A percentile compares a stretch with the other conserved stretches of the same genome.
Conservation (phyloP, 75 land plant species). For the Larix kaempferi region DNA sequence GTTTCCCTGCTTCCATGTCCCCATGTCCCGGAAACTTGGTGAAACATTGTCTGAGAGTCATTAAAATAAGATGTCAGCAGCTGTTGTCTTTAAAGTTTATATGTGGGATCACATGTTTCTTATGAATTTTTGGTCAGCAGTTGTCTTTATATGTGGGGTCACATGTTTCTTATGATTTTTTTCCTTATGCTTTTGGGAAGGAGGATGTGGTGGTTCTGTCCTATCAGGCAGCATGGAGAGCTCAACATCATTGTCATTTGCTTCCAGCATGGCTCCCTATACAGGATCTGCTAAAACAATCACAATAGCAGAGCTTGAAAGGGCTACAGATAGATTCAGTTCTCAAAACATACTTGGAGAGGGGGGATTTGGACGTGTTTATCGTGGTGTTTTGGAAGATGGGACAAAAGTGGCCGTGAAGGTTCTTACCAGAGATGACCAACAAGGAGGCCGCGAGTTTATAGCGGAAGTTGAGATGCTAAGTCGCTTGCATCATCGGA, state of each 20-base stretch:
- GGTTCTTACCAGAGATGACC: conserved; percentile 76
- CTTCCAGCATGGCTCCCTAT: conserved; percentile 51
- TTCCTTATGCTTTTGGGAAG: neutral
- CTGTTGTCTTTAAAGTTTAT: neutral
- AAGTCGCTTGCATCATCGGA: conserved; percentile 89
- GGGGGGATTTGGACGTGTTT: conserved; percentile 94
- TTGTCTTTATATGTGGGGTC: neutral
- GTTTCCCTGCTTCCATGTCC: no score
- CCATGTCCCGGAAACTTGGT: no score
- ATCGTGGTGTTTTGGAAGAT: conserved; percentile 71
- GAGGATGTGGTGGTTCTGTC: conserved; percentile 24
- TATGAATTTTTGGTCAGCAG: no score
- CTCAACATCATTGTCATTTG: conserved; percentile 47
- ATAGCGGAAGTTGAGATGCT: conserved; percentile 93
- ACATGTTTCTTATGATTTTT: neutral
- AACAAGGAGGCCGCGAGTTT: conserved; percentile 79
- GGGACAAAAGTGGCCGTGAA: conserved; percentile 82
- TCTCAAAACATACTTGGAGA: conserved; percentile 71
- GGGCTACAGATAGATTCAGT: conserved; percentile 67
- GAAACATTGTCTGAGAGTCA: no score
- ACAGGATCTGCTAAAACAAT: conserved; percentile 65
- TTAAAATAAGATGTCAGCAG: neutral
- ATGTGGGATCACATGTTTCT: no score
- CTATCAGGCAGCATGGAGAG: conserved; percentile 34
- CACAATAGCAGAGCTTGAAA: conserved; percentile 54